Evolutionary conservation across 2,329 filamentous ascomycete species (phyloP).

Genomic region (Colletotrichum coccodes): DNA sequence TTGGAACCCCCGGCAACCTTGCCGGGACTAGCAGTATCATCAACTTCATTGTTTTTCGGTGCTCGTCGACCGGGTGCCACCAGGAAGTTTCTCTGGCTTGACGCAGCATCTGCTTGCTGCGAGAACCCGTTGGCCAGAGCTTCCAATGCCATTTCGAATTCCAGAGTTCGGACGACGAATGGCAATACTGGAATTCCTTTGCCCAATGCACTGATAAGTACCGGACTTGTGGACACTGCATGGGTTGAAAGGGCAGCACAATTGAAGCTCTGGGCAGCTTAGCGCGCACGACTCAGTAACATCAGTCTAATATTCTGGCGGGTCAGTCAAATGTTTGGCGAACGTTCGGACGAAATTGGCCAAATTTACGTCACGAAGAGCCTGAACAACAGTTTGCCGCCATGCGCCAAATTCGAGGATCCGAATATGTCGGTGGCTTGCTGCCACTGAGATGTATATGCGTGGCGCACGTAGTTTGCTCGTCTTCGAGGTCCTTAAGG

Average conservation of each 20-base stretch:
- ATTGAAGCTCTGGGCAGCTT: slow-evolving; percentile 4
- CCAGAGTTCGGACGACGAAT: slow-evolving; percentile 12
- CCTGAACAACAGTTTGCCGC: background rate
- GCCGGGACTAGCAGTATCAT: background rate
- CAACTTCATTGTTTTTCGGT: background rate
- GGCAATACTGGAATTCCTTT: background rate
- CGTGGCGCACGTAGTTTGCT: slow-evolving; percentile 2
- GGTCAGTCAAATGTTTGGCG: slow-evolving; percentile 2
- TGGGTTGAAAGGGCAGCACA: slow-evolving; percentile 6
- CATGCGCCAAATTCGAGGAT: background rate
- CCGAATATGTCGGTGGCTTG: background rate
- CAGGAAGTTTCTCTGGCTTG: background rate
- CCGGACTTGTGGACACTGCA: background rate
- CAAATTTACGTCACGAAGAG: background rate
- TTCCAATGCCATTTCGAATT: background rate
- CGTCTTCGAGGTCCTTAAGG: background rate
- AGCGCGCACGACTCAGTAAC: slow-evolving; percentile 11
- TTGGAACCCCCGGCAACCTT: background rate
- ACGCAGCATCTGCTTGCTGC: background rate
- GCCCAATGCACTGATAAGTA: background rate
- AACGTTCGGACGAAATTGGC: slow-evolving; percentile 18
- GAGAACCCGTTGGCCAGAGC: slow-evolving; percentile 3
- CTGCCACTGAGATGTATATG: background rate
- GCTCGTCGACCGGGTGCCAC: background rate
- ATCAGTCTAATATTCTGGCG: slow-evolving; percentile 1